Evolutionary conservation across 2,329 filamentous ascomycete species (phyloP).

Genomic region (Xylogone sp.): DNA sequence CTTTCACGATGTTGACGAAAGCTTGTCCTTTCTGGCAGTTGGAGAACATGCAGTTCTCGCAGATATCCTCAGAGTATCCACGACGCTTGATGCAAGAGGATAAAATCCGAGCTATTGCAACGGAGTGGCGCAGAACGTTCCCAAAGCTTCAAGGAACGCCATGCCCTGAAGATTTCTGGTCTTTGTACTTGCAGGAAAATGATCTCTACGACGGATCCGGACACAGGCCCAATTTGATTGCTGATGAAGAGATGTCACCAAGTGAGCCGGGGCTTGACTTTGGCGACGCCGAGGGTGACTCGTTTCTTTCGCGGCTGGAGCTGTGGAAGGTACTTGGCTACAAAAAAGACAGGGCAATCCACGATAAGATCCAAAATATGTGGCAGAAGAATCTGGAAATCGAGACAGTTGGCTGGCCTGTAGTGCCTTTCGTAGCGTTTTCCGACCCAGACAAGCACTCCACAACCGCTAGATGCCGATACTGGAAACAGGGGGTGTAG

Average conservation of each 20-base stretch:
- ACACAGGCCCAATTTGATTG: not conserved
- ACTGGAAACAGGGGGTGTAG: no score
- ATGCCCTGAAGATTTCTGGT: slow-evolving; percentile 6
- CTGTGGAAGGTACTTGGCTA: slow-evolving; percentile 4
- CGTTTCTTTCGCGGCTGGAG: slow-evolving; percentile 1
- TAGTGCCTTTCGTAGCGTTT: slow-evolving; percentile 3
- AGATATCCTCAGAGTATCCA: slow-evolving; percentile 5
- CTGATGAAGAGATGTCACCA: not conserved
- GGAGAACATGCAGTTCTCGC: no score
- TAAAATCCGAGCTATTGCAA: slow-evolving; percentile 3
- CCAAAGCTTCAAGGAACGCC: slow-evolving; percentile 7
- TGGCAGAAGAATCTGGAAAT: slow-evolving; percentile 5
- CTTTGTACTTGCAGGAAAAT: slow-evolving; percentile 6
- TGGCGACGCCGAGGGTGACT: slow-evolving; percentile 3
- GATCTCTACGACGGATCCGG: slow-evolving; percentile 1
- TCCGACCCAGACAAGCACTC: slow-evolving; percentile 4
- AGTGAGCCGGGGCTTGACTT: slow-evolving; percentile 2
- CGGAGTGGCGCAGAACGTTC: slow-evolving; percentile 5
- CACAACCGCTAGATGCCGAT: no score
- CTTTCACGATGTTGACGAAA: no score
- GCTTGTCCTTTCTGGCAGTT: no score
- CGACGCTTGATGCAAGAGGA: slow-evolving; percentile 6
- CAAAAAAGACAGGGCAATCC: not conserved
- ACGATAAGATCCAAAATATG: slow-evolving; percentile 4
- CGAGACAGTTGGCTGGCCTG: slow-evolving; percentile 4